These are phyloP conservation scores for Magnaporthiopsis rhizophila DNA, from an alignment of 2,329 filamentous ascomycete genomes.

Conservation along the genomic window DNA sequence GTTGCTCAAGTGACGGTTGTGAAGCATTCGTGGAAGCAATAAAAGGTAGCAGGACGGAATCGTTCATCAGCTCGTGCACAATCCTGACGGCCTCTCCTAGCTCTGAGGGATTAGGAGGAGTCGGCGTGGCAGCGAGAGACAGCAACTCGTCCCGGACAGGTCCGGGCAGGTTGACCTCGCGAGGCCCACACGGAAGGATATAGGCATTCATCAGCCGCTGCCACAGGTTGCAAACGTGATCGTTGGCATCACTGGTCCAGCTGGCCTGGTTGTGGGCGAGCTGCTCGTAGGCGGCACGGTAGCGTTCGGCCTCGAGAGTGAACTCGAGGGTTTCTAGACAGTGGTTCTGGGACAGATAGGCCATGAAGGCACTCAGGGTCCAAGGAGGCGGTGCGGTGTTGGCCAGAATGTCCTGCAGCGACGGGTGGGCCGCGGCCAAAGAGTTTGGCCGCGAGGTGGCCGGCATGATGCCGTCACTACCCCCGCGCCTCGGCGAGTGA, in stretches of 20 bases:
- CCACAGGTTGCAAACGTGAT: conserved; percentile 76
- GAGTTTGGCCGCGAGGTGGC: conserved; percentile 41
- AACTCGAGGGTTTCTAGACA: conserved; percentile 96
- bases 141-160: conserved; percentile 77
- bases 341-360: conserved; percentile 93
- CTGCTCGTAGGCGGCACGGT: conserved; percentile 52
- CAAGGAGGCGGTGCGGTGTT: conserved; percentile 82
- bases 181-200: conserved; percentile 73
- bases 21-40: conserved; percentile 55
- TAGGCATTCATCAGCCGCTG: conserved; percentile 82
- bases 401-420: conserved; percentile 78
- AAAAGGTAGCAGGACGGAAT: conserved; percentile 89
- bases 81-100: conserved; percentile 79
- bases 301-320: conserved; percentile 86
- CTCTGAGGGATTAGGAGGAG: conserved; percentile 64
- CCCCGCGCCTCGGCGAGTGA: conserved; percentile 27
- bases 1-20: conserved; percentile 12
- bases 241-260: conserved; percentile 36
- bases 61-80: conserved; percentile 94
- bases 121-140: conserved; percentile 45
- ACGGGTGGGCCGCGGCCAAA: conserved; percentile 48
- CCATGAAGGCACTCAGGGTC: conserved; percentile 89
- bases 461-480: conserved; percentile 34
- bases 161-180: conserved; percentile 85
- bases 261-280: conserved; percentile 32